phyloP scores from a whole-genome alignment of 1,284 basidiomycete species.

The Marasmius sp. region DNA sequence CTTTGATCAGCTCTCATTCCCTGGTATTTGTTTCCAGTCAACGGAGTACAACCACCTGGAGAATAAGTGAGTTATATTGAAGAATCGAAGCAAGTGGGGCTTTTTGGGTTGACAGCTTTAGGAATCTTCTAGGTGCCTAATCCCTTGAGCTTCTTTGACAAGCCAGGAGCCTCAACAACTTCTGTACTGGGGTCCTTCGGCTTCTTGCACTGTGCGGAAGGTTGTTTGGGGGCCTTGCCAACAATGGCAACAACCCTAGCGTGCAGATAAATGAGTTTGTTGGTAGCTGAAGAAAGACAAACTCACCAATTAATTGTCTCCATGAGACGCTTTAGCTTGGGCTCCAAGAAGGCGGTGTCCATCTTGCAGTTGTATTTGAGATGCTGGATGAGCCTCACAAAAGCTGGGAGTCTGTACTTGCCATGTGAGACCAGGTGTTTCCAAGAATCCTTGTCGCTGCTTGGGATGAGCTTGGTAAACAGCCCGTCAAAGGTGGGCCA shows the following conservation, averaged over 20 bases:
- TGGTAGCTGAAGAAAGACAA: not conserved
- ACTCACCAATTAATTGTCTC: not conserved
- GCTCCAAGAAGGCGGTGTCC: not conserved
- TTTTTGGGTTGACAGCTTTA: no score
- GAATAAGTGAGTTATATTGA: no score
- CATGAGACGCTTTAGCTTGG: not conserved
- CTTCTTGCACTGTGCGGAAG: no score
- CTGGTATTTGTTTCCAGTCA: not conserved
- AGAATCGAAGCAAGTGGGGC: not conserved
- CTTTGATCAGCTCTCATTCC: no score
- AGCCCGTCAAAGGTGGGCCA: not conserved
- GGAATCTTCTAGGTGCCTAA: no score
- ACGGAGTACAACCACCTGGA: not conserved
- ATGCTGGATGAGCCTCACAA: conserved; percentile 5
- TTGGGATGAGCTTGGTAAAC: not conserved
- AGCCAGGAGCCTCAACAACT: no score
- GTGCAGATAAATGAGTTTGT: not conserved
- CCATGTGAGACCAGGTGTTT: not conserved
- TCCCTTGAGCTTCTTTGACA: not conserved
- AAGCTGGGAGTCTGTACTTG: not conserved
- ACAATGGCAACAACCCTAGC: not conserved
- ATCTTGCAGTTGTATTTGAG: conserved; percentile 14
- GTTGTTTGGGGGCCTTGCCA: no score
- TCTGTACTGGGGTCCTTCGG: no score
- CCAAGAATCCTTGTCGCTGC: not conserved